Percentiles rank a stretch among this genome's conserved stretches.
Evolutionary conservation across 768 basidiomycete genomes (phyloP).

Genomic region (Phlebiopsis gigantea): DNA sequence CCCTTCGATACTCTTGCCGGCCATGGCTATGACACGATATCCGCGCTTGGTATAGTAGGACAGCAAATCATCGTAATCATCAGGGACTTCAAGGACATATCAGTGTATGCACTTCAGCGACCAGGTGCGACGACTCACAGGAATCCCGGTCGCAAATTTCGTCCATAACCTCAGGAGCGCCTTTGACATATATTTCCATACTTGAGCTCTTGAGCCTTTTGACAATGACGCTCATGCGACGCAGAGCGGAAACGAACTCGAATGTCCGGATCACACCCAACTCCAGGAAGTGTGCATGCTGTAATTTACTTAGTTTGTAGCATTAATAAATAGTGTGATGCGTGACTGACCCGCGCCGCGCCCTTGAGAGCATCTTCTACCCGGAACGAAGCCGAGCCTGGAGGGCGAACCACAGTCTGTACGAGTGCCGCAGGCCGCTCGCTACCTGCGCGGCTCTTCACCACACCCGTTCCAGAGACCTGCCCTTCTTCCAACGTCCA

Average conservation of each 20-base stretch:
- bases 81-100: conserved; percentile 59
- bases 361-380: conserved; percentile 92
- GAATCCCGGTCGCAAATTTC: conserved; percentile 91
- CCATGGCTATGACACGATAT: conserved; percentile 96
- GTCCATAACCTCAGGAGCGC: conserved; percentile 97
- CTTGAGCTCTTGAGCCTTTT: conserved; percentile 89
- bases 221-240: conserved; percentile 97
- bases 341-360: conserved; percentile 57
- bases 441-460: conserved; percentile 54
- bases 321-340: background rate
- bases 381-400: conserved; percentile 85
- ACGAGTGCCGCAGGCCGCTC: conserved; percentile 84
- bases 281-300: conserved; percentile 98
- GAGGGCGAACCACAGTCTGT: conserved; percentile 93
- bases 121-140: conserved; percentile 49
- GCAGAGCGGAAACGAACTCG: conserved; percentile 89
- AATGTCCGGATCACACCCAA: conserved; percentile 94
- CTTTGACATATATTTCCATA: conserved; percentile 99
- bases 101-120: conserved; percentile 3
- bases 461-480: conserved; percentile 60
- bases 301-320: background rate
- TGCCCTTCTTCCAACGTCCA: conserved; percentile 96
- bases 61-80: conserved; percentile 92
- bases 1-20: conserved; percentile 91
- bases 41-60: conserved; percentile 97